Evolutionary conservation across 139 green algal genomes (phyloP).

Genomic region (Asterochloris sp.): DNA sequence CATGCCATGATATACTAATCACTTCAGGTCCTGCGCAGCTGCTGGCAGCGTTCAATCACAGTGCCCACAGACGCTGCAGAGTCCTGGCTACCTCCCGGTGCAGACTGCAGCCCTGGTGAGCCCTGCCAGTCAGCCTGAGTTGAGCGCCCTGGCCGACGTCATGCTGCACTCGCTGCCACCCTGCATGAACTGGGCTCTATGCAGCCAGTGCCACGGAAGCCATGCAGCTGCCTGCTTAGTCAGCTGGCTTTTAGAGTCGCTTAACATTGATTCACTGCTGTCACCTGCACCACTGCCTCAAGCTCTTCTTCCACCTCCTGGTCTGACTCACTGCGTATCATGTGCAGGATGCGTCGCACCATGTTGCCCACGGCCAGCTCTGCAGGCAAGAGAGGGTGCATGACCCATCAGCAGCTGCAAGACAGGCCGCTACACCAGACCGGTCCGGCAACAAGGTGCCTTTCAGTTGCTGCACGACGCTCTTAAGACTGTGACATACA

Average conservation of each 20-base stretch:
- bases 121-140: too few relatives aligned
- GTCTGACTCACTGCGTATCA: constrained; percentile 88
- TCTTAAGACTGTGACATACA: too few relatives aligned
- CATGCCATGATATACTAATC: too few relatives aligned
- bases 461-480: too few relatives aligned
- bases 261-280: not conserved
- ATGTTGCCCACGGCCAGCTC: constrained; percentile 95
- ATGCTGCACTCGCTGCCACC: constrained; percentile 16
- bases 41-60: too few relatives aligned
- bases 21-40: too few relatives aligned
- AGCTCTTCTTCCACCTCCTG: not conserved
- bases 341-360: constrained; percentile 84
- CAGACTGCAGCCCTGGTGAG: too few relatives aligned
- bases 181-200: not conserved
- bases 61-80: too few relatives aligned
- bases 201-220: not conserved
- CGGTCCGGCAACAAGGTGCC: too few relatives aligned
- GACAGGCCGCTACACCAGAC: too few relatives aligned
- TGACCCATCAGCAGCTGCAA: too few relatives aligned
- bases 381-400: constrained; percentile 28
- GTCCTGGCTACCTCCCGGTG: too few relatives aligned
- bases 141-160: constrained; percentile 43
- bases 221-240: not conserved
- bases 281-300: not conserved
- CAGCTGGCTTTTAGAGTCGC: not conserved